Evolutionary conservation across 768 basidiomycete genomes (phyloP).

Genomic region (Rhodotorula diobovata): DNA sequence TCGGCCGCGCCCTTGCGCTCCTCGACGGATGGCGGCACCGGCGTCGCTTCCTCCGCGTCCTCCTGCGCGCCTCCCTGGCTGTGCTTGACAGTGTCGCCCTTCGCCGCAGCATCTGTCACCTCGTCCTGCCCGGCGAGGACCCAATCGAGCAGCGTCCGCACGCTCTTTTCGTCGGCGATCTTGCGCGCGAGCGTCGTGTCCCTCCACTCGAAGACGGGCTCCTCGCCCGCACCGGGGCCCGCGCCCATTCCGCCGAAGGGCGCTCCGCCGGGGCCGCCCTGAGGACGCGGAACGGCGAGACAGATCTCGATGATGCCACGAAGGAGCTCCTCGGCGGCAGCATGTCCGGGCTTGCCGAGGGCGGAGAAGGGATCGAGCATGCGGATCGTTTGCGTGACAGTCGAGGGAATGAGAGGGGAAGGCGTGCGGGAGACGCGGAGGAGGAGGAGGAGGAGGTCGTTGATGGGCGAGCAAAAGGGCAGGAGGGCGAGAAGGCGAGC

Average conservation of each 20-base stretch:
- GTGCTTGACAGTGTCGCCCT: not conserved
- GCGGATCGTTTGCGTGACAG: constrained; percentile 74
- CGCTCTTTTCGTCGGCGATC: constrained; percentile 66
- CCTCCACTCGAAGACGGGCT: constrained; percentile 34
- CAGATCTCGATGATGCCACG: constrained; percentile 93
- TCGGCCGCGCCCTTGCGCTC: not conserved
- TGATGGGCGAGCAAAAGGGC: constrained; percentile 74
- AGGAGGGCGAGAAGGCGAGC: constrained; percentile 78
- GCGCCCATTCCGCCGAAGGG: constrained; percentile 1
- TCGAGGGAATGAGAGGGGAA: constrained; percentile 56
- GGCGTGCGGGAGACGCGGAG: constrained; percentile 51
- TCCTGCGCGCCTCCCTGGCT: not conserved
- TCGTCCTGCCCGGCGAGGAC: constrained; percentile 17
- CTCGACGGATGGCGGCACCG: not conserved
- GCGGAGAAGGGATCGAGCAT: constrained; percentile 73
- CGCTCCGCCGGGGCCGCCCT: not conserved
- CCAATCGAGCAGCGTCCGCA: constrained; percentile 70
- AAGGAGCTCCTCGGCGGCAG: constrained; percentile 80
- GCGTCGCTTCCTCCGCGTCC: not conserved
- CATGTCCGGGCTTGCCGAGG: constrained; percentile 69
- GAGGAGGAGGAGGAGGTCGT: constrained; percentile 83
- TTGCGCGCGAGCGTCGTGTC: constrained; percentile 81
- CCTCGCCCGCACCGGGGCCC: constrained; percentile 4
- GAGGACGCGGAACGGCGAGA: constrained; percentile 20
- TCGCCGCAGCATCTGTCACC: not conserved